Conservation (phyloP, 2,329 filamentous ascomycete species). For the Daldinia sp. region DNA sequence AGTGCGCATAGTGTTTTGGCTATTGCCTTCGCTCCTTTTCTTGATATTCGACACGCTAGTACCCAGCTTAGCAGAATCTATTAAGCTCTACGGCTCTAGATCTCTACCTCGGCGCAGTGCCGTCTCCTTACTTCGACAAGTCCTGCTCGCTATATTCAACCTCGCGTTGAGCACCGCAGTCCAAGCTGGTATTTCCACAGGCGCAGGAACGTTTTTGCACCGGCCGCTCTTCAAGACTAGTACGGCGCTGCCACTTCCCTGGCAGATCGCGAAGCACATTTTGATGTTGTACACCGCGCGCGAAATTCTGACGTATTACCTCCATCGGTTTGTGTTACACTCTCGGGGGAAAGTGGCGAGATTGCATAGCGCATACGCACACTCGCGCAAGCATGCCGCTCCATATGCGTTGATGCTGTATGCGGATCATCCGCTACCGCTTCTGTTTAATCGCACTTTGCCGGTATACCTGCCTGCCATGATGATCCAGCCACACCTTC, state of each 20-base stretch:
- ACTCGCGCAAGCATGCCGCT: constrained; percentile 60
- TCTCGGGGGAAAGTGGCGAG: constrained; percentile 49
- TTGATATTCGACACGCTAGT: constrained; percentile 75
- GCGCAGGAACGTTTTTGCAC: constrained; percentile 47
- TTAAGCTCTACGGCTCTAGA: constrained; percentile 71
- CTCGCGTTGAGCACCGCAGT: constrained; percentile 53
- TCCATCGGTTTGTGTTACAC: constrained; percentile 78
- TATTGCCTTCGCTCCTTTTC: constrained; percentile 76
- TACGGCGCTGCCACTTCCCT: constrained; percentile 61
- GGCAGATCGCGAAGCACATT: constrained; percentile 61
- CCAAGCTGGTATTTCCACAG: constrained; percentile 54
- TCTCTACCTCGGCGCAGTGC: constrained; percentile 58
- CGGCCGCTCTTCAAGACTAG: constrained; percentile 57
- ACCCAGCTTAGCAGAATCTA: constrained; percentile 71
- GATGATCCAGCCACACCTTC: constrained; percentile 72
- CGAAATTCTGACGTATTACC: constrained; percentile 73
- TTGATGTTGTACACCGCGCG: constrained; percentile 54
- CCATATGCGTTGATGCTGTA: constrained; percentile 69
- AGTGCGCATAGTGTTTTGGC: constrained; percentile 73
- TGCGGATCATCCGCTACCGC: constrained; percentile 73
- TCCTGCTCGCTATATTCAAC: constrained; percentile 57
- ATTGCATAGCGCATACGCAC: constrained; percentile 57
- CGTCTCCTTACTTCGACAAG: constrained; percentile 46
- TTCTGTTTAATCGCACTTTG: constrained; percentile 69
- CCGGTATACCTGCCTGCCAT: constrained; percentile 72